Evolutionary conservation across 805 yeast genomes (phyloP).

Genomic region (Saturnispora bothae): DNA sequence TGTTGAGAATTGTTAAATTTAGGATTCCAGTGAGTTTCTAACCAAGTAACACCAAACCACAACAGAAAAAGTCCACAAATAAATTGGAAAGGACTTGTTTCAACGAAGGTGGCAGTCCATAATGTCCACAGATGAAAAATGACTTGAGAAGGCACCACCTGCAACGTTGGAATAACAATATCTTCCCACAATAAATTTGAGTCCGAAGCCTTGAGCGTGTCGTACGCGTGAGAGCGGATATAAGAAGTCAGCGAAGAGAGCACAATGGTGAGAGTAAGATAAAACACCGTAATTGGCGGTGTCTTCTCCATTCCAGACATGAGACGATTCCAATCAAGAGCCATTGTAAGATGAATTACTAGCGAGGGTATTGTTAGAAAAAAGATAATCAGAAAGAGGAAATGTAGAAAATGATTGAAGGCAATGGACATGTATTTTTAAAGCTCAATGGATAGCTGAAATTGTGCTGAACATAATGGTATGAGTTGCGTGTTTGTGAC

Average conservation of each 20-base stretch:
- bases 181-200: conserved; percentile 27
- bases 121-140: conserved; percentile 56
- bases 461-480: background rate
- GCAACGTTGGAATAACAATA: conserved; percentile 41
- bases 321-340: background rate
- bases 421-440: no score
- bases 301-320: conserved; percentile 1
- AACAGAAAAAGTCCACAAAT: conserved; percentile 30
- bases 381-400: background rate
- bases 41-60: conserved; percentile 33
- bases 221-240: conserved; percentile 31
- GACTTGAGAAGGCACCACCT: conserved; percentile 51
- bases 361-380: no score
- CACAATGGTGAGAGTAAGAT: conserved; percentile 29
- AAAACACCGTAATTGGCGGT: conserved; percentile 28
- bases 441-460: background rate
- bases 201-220: conserved; percentile 13
- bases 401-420: no score
- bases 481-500: background rate
- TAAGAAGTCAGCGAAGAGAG: conserved; percentile 33
- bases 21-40: conserved; percentile 40
- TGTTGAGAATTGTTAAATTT: conserved; percentile 6
- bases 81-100: conserved; percentile 38
- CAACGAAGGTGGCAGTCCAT: conserved; percentile 54
- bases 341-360: no score